Conservation (phyloP, 2,329 filamentous ascomycete genomes). For the Aspergillus oerlinghausenensis region DNA sequence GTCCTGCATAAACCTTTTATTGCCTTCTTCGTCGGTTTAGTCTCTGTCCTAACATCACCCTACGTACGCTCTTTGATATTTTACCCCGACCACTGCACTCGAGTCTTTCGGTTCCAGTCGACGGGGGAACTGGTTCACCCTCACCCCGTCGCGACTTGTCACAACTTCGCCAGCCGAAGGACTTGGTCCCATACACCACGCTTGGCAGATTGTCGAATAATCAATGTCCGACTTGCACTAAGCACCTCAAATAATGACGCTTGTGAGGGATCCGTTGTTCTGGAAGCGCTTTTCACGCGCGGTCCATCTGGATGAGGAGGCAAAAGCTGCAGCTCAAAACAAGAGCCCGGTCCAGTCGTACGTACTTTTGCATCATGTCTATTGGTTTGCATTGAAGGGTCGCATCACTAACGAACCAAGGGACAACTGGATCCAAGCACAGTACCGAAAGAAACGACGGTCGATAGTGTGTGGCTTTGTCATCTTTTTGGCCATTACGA, state of each 20-base stretch:
- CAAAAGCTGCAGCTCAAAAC: slow-evolving; percentile 17
- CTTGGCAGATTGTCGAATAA: background rate
- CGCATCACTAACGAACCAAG: slow-evolving; percentile 26
- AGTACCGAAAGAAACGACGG: slow-evolving; percentile 47
- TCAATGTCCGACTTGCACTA: background rate
- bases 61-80: background rate
- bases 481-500: slow-evolving; percentile 24
- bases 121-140: background rate
- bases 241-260: slow-evolving; percentile 36
- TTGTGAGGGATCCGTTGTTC: slow-evolving; percentile 54
- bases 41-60: background rate
- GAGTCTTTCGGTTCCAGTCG: background rate
- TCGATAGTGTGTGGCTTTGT: slow-evolving; percentile 42
- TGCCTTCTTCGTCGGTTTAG: background rate
- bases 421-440: slow-evolving; percentile 50
- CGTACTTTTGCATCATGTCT: background rate
- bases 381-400: background rate
- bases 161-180: background rate
- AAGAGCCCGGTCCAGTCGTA: slow-evolving; percentile 20
- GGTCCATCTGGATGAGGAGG: slow-evolving; percentile 53
- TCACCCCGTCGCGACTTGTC: background rate
- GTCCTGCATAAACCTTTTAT: background rate
- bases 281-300: slow-evolving; percentile 58
- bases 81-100: background rate
- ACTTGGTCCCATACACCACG: background rate